A percentile compares a stretch with the other conserved stretches of the same genome.
Evolutionary conservation across 1,284 basidiomycete genomes (phyloP).

Genomic region (Irpex lacteus): DNA sequence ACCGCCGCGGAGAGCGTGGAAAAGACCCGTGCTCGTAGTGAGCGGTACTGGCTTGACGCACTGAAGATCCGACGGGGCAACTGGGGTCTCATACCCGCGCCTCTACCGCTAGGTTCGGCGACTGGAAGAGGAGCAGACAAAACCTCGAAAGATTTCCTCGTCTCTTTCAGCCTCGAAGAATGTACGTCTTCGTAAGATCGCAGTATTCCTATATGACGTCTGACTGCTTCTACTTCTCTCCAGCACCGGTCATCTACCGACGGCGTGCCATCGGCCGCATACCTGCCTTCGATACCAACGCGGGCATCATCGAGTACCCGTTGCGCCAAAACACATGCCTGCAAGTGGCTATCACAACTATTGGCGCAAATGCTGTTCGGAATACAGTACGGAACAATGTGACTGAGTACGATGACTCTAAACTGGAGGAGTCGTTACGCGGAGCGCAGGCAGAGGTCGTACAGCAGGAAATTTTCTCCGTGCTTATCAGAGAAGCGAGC

Average conservation of each 20-base stretch:
- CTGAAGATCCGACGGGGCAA: constrained; percentile 69
- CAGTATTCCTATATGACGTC: constrained; percentile 10
- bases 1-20: constrained; percentile 68
- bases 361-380: constrained; percentile 31
- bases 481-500: constrained; percentile 69
- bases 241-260: constrained; percentile 61
- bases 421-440: constrained; percentile 50
- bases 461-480: constrained; percentile 74
- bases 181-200: constrained; percentile 38
- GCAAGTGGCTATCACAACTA: constrained; percentile 48
- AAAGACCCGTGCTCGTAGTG: constrained; percentile 52
- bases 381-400: constrained; percentile 36
- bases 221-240: not conserved
- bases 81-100: constrained; percentile 75
- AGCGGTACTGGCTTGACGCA: constrained; percentile 78
- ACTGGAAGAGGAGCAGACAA: constrained; percentile 73
- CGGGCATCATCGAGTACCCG: constrained; percentile 56
- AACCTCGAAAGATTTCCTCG: constrained; percentile 74
- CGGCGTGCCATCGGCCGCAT: constrained; percentile 68
- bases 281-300: constrained; percentile 43
- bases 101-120: constrained; percentile 63
- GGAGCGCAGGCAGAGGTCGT: constrained; percentile 68
- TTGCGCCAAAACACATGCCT: constrained; percentile 58
- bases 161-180: constrained; percentile 77
- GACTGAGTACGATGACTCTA: constrained; percentile 28